Base-by-base conservation (phyloP, 768 basidiomycete species). In the Boletus reticuloceps region DNA sequence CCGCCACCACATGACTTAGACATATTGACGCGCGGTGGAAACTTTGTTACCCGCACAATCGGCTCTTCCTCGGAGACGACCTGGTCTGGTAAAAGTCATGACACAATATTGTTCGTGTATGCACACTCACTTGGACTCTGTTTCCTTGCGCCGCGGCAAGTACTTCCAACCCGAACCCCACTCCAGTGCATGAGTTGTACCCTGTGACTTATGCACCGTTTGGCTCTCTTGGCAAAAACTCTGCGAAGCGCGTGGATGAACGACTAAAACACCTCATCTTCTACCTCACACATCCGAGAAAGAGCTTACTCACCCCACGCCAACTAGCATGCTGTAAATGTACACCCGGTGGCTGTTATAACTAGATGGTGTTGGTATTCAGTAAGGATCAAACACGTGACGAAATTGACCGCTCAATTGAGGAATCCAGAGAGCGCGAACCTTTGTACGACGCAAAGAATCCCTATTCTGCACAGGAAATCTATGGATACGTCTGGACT, bases 311-410 rank as follows among this genome's bases (percentile, higher is more conserved):
- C 50, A 85, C 86, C 87, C 75, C 91, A 73, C 0, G 86, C 90
- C 25, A 94, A 65, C 69, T 96, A 94, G 64, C 88, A 97, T 0
- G 89, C 89, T 12, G 90, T 86, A 61, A 96, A 96, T 4, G 94
- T 97, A 60, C 87, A 85, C 40, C 84, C 94, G 14, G 92, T 93
- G 5, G 94, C 91, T 14, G 94, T 94, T 63, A 95, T 91, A n/a
- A 71, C 22, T 22, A 22, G 22, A 22, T 22, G 22, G 22, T 22
- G 22, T 22, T 22, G 22, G 22, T 22, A 22, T 22, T 22, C 22
- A 22, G 22, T 22, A 22, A 22, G 22, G 22, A 2, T 4, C 0
- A 3, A 22, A 22, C 22, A 22, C 3, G 22, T 22, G 22, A 22
- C 22, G 22, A 22, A 22, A 2, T 22, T 3, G 22, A 22, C 22